Percentiles rank a stretch among this genome's conserved stretches.
Conservation (phyloP, 371 early-diverging fungal genomes). For the Blakeslea trispora region DNA sequence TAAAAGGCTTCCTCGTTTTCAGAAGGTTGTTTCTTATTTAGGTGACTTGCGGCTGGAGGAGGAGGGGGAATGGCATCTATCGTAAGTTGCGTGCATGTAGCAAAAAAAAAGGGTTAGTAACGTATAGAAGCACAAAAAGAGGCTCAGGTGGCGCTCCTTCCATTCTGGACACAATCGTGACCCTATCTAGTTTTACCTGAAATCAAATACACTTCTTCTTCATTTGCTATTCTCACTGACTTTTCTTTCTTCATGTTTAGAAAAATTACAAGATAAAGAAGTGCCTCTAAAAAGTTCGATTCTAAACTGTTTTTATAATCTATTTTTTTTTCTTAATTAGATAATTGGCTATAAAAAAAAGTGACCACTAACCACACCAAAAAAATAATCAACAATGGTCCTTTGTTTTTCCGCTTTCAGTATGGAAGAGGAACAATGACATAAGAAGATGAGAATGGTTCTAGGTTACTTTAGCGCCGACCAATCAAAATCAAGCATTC, state of each 20-base stretch:
- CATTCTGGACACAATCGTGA: not conserved
- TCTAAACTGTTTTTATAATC: too few species aligned
- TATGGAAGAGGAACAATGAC: too few species aligned
- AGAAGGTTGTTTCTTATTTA: slow-evolving; percentile 7
- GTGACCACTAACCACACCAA: too few species aligned
- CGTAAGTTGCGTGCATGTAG: too few species aligned
- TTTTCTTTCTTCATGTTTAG: slow-evolving; percentile 10
- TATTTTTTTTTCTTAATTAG: not conserved
- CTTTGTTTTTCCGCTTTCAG: too few species aligned
- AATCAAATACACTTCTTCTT: slow-evolving; percentile 14
- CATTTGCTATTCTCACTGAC: slow-evolving; percentile 19
- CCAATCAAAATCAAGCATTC: too few species aligned
- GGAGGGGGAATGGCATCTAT: not conserved
- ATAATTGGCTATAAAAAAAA: too few species aligned
- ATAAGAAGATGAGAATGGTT: too few species aligned
- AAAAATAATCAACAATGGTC: too few species aligned
- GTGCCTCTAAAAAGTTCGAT: too few species aligned
- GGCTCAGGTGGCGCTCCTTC: not conserved
- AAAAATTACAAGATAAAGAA: not conserved
- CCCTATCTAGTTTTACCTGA: slow-evolving; percentile 11
- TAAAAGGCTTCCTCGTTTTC: slow-evolving; percentile 20
- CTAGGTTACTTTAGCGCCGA: too few species aligned
- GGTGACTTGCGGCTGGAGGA: slow-evolving; percentile 11
- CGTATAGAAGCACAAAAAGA: not conserved
- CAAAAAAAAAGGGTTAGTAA: slow-evolving; percentile 3